A percentile compares a stretch with the other conserved stretches of the same genome.
Evolutionary conservation across 2,329 filamentous ascomycete genomes (phyloP).

Genomic region (Claviceps fusiformis): DNA sequence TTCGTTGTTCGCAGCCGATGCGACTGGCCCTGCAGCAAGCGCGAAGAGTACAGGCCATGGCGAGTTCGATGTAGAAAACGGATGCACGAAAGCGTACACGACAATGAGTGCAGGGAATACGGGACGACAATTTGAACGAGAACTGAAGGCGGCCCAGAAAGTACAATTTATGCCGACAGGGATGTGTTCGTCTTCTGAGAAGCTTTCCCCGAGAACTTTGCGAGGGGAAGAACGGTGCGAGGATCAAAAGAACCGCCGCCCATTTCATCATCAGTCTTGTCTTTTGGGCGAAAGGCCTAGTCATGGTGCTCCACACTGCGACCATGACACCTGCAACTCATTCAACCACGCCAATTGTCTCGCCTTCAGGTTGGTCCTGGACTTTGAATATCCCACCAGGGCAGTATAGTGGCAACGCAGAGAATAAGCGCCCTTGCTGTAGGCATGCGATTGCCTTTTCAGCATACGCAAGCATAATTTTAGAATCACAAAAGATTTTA

Average conservation of each 20-base stretch:
- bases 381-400: not conserved
- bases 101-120: no score
- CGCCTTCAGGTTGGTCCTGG: not conserved
- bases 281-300: not conserved
- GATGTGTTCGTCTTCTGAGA: not conserved
- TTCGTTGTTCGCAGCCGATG: not conserved
- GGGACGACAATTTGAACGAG: no score
- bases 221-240: not conserved
- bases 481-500: not conserved
- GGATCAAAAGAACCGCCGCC: not conserved
- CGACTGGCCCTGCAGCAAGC: constrained; percentile 1
- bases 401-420: not conserved
- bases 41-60: constrained; percentile 1
- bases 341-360: not conserved
- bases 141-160: no score
- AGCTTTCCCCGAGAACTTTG: not conserved
- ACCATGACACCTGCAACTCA: not conserved
- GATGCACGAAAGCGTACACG: not conserved
- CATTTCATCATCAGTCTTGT: not conserved
- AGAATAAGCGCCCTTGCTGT: not conserved
- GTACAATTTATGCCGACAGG: not conserved
- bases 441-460: not conserved
- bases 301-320: not conserved
- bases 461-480: not conserved
- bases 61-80: not conserved